Percentiles rank a stretch among this genome's conserved stretches.
These are phyloP conservation scores for Alternaria tenuissima DNA, from an alignment of 2,329 filamentous ascomycete species.

Conservation along the genomic window DNA sequence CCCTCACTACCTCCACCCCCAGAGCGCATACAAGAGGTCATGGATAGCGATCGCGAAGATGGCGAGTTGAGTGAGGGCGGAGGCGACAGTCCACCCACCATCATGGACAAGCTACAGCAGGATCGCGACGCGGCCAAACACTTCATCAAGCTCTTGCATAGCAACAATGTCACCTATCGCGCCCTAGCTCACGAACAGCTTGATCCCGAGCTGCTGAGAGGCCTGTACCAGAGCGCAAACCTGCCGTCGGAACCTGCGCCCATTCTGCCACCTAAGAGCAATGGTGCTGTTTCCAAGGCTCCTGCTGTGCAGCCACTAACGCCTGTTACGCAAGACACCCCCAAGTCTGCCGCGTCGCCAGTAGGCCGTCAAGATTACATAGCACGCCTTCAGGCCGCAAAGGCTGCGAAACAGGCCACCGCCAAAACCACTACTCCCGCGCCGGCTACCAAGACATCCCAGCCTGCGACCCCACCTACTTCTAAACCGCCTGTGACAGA, in stretches of 20 bases:
- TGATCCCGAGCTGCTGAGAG: conserved; percentile 37
- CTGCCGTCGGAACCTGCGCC: conserved; percentile 40
- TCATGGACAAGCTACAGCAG: conserved; percentile 25
- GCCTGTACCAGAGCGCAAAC: conserved; percentile 39
- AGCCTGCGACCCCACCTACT: conserved; percentile 22
- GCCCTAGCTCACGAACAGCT: conserved; percentile 61
- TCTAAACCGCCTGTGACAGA: conserved; percentile 33
- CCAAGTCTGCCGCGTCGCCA: conserved; percentile 26
- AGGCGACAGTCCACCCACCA: conserved; percentile 20
- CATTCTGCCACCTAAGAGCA: conserved; percentile 32
- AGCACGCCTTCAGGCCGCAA: conserved; percentile 77
- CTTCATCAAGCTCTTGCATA: conserved; percentile 52
- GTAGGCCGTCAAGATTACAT: conserved; percentile 73
- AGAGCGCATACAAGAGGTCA: conserved; percentile 41
- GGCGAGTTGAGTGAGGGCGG: conserved; percentile 74
- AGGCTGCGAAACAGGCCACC: conserved; percentile 61
- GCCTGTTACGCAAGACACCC: conserved; percentile 19
- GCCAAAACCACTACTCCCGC: conserved; percentile 17
- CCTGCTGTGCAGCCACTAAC: conserved; percentile 15
- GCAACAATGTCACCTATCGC: conserved; percentile 74
- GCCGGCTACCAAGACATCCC: conserved; percentile 21
- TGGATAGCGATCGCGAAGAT: conserved; percentile 68
- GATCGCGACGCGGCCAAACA: conserved; percentile 46
- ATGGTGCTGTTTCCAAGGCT: conserved; percentile 13
- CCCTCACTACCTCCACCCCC: conserved; percentile 20